Conservation (phyloP, 257 asterid species). For the Voacanga thouarsii region DNA sequence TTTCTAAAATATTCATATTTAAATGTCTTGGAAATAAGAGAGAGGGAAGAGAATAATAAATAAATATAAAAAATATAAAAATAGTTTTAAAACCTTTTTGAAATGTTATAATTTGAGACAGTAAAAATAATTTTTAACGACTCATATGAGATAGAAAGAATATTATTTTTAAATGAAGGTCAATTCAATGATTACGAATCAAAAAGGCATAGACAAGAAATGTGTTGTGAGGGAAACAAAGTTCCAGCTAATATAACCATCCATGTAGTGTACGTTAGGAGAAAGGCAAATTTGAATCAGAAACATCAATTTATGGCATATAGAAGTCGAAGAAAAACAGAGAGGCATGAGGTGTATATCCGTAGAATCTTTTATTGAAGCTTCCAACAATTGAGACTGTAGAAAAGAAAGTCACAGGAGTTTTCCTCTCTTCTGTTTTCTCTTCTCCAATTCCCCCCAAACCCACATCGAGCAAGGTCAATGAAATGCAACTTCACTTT, state of each 20-base stretch:
- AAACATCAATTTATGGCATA: conserved; percentile 19
- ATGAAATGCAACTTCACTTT: neutral
- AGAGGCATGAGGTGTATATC: conserved; percentile 38
- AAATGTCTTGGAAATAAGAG: no score
- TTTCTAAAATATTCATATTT: no score
- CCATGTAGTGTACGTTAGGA: conserved; percentile 1
- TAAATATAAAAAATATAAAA: no score
- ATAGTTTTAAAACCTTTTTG: no score
- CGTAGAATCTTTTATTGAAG: conserved; percentile 17
- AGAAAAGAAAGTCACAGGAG: neutral
- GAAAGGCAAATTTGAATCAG: conserved; percentile 15
- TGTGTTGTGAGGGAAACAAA: neutral
- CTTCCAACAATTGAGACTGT: neutral
- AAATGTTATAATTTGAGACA: no score
- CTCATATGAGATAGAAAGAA: no score
- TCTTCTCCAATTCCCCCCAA: neutral
- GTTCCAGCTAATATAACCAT: neutral
- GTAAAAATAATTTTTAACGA: no score
- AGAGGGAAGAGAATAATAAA: no score
- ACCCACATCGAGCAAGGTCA: no score
- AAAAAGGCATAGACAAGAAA: no score
- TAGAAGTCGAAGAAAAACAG: conserved; percentile 27
- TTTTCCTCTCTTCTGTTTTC: neutral
- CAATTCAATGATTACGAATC: no score
- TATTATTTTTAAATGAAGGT: no score